Conservation (phyloP, 352 stramenopile species). For the Thraustochytrium sp. region DNA sequence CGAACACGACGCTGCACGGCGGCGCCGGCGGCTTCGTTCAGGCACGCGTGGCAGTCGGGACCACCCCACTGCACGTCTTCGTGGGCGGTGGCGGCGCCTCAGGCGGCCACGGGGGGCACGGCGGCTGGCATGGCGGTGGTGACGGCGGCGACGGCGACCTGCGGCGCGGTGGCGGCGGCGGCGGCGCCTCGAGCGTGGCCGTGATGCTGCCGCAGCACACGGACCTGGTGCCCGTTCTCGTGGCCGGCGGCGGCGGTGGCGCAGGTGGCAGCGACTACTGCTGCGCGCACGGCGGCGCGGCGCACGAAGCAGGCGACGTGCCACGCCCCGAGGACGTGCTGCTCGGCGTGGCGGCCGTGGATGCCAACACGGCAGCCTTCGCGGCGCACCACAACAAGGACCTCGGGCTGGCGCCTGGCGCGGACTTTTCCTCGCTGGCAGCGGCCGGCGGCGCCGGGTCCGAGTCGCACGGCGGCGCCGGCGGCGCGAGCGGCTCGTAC, state of each 20-base stretch:
- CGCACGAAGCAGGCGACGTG: neutral
- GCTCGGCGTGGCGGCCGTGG: neutral
- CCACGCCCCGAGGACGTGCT: neutral
- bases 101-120: neutral
- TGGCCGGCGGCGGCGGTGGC: neutral
- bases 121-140: slow-evolving; percentile 1
- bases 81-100: neutral
- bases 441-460: neutral
- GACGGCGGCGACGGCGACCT: neutral
- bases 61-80: neutral
- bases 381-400: neutral
- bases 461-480: neutral
- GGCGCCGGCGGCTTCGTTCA: slow-evolving; percentile 9
- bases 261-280: slow-evolving; percentile 5
- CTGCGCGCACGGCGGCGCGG: neutral
- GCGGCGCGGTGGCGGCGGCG: neutral
- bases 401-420: neutral
- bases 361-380: neutral
- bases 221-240: neutral
- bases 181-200: neutral
- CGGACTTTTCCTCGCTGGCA: neutral
- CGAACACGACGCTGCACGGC: neutral
- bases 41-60: neutral
- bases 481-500: neutral
- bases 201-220: neutral